These are phyloP conservation scores for Pseudocohnilembus persalinus DNA, from an alignment of 169 alveolate genomes.

Conservation along the genomic window DNA sequence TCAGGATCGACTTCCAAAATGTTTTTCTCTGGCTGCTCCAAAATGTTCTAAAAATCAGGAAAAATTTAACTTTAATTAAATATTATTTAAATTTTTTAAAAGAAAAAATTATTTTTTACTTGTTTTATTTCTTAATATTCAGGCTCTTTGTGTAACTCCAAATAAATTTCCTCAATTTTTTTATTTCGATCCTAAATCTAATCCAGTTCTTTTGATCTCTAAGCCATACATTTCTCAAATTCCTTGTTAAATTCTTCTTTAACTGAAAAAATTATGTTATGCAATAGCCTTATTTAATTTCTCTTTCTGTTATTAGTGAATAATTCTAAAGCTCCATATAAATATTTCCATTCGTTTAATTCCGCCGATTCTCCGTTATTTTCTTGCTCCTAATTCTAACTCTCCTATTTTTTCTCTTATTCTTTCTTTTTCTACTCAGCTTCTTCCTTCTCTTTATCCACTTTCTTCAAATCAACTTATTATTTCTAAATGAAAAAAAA, in stretches of 20 bases:
- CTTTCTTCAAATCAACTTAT: conserved; percentile 44
- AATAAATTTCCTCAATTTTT: conserved; percentile 73
- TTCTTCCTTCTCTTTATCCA: conserved; percentile 32
- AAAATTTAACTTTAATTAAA: too few species aligned
- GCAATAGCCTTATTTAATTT: conserved; percentile 72
- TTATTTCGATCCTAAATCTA: conserved; percentile 76
- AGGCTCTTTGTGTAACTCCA: conserved; percentile 69
- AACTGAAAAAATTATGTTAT: conserved; percentile 64
- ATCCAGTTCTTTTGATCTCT: conserved; percentile 62
- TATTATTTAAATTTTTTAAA: too few species aligned
- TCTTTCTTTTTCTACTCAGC: conserved; percentile 52
- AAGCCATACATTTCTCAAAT: conserved; percentile 56
- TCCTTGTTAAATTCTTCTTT: conserved; percentile 80
- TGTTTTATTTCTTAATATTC: conserved; percentile 60
- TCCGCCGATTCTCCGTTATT: conserved; percentile 64
- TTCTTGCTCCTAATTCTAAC: conserved; percentile 50
- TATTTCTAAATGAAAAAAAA: conserved; percentile 52
- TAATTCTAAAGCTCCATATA: conserved; percentile 76
- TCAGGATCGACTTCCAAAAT: conserved; percentile 72
- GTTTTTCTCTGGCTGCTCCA: conserved; percentile 76
- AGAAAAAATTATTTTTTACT: neutral
- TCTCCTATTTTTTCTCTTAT: conserved; percentile 32
- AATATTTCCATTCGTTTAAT: conserved; percentile 65
- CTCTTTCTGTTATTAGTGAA: conserved; percentile 80
- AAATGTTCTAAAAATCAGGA: conserved; percentile 23